Evolutionary conservation across 768 basidiomycete species (phyloP).

Genomic region (Austroboletus festivus): DNA sequence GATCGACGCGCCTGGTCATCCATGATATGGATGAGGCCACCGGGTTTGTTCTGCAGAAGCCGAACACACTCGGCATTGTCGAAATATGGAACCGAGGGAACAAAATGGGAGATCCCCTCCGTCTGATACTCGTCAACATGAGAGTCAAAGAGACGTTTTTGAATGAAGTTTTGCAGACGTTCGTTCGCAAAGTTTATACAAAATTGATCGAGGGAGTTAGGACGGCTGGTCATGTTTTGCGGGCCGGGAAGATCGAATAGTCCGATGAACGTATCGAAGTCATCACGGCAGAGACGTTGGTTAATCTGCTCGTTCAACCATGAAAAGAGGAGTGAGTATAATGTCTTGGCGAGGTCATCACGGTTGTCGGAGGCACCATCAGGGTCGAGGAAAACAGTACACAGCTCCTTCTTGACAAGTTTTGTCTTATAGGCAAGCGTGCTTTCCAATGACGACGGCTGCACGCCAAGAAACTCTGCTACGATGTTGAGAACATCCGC

Average conservation of each 20-base stretch:
- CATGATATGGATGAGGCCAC: slow-evolving; percentile 95
- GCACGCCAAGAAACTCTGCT: slow-evolving; percentile 88
- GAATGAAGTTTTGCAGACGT: slow-evolving; percentile 78
- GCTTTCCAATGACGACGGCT: slow-evolving; percentile 65
- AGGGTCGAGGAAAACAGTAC: slow-evolving; percentile 92
- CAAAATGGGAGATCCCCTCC: slow-evolving; percentile 72
- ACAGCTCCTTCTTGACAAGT: slow-evolving; percentile 93
- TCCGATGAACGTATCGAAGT: slow-evolving; percentile 89
- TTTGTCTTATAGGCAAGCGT: slow-evolving; percentile 89
- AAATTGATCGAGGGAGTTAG: slow-evolving; percentile 95
- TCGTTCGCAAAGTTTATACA: slow-evolving; percentile 97
- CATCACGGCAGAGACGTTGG: slow-evolving; percentile 89
- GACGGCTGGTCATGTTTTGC: slow-evolving; percentile 82
- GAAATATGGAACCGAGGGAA: slow-evolving; percentile 75
- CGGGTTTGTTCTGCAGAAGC: slow-evolving; percentile 80
- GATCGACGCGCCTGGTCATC: slow-evolving; percentile 89
- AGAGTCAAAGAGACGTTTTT: slow-evolving; percentile 75
- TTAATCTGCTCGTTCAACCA: slow-evolving; percentile 98
- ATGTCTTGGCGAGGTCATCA: slow-evolving; percentile 89
- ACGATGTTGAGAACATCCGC: slow-evolving; percentile 77
- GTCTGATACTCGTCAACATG: slow-evolving; percentile 79
- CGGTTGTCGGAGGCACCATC: slow-evolving; percentile 92
- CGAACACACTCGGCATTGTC: slow-evolving; percentile 90
- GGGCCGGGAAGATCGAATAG: slow-evolving; percentile 92
- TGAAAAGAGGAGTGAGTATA: slow-evolving; percentile 91